These are phyloP conservation scores for Camellia granthamiana DNA, from an alignment of 148 eudicot species.

Conservation along the genomic window DNA sequence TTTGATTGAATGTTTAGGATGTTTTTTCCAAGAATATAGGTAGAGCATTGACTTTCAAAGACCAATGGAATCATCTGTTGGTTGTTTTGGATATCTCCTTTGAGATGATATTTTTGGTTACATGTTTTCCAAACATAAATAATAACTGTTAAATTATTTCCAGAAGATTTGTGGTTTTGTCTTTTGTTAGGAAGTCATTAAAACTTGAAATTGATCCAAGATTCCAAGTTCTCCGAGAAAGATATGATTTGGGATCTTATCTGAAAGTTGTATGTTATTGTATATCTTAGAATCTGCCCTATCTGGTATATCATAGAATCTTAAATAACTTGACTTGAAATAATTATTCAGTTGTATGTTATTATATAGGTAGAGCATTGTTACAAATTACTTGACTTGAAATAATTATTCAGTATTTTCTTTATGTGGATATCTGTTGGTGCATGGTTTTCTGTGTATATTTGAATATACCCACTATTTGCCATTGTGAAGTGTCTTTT, in stretches of 20 bases:
- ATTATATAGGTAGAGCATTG: too few species aligned
- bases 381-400: too few species aligned
- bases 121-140: neutral
- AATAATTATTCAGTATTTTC: too few species aligned
- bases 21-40: neutral
- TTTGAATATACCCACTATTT: too few species aligned
- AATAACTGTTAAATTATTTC: neutral
- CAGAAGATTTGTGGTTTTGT: neutral
- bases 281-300: neutral
- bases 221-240: neutral
- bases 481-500: too few species aligned
- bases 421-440: too few species aligned
- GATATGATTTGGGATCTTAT: neutral
- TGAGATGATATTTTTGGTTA: neutral
- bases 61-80: neutral
- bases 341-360: too few species aligned
- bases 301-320: neutral
- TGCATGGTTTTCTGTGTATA: too few species aligned
- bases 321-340: neutral
- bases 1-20: neutral
- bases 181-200: neutral
- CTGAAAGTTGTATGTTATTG: neutral
- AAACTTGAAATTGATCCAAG: constrained; percentile 4
- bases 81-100: neutral
- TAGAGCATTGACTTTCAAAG: neutral